phyloP scores from a whole-genome alignment of 306 rosid species.

The Castanea mollissima region DNA sequence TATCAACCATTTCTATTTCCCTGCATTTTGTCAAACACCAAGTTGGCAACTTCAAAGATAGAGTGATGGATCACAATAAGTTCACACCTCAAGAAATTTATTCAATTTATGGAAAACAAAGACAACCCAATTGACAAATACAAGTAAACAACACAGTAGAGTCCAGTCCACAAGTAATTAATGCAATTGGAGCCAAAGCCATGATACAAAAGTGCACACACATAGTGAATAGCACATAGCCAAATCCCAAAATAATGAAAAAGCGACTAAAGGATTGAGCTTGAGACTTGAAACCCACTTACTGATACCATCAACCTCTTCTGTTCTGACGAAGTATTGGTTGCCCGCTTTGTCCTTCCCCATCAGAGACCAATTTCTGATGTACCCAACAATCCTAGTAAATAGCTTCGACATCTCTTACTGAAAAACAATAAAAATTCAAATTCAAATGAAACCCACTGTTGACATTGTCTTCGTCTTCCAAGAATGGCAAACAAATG shows the following conservation, averaged over 20 bases:
- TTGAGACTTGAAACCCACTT: conserved; percentile 45
- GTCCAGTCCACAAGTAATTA: neutral
- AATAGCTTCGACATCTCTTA: conserved; percentile 62
- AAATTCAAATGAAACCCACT: conserved; percentile 16
- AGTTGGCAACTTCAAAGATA: too few relatives aligned
- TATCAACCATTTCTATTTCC: too few relatives aligned
- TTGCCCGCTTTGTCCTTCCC: conserved; percentile 83
- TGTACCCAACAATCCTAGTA: conserved; percentile 50
- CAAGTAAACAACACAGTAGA: neutral
- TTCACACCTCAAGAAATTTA: too few relatives aligned
- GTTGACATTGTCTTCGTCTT: conserved; percentile 10
- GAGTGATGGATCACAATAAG: too few relatives aligned
- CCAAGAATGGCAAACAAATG: neutral
- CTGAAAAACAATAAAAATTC: neutral
- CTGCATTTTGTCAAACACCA: too few relatives aligned
- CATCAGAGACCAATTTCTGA: conserved; percentile 45
- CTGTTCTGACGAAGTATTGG: conserved; percentile 60
- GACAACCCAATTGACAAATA: neutral
- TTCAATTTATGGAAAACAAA: neutral
- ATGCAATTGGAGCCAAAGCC: conserved; percentile 7
- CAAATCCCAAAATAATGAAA: neutral
- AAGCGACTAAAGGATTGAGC: neutral
- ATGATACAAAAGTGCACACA: neutral
- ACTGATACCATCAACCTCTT: conserved; percentile 75
- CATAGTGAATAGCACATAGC: neutral